Percentiles rank a stretch among this genome's conserved stretches.
phyloP scores from a whole-genome alignment of 208 protist genomes.

The Phytomonas serpens region DNA sequence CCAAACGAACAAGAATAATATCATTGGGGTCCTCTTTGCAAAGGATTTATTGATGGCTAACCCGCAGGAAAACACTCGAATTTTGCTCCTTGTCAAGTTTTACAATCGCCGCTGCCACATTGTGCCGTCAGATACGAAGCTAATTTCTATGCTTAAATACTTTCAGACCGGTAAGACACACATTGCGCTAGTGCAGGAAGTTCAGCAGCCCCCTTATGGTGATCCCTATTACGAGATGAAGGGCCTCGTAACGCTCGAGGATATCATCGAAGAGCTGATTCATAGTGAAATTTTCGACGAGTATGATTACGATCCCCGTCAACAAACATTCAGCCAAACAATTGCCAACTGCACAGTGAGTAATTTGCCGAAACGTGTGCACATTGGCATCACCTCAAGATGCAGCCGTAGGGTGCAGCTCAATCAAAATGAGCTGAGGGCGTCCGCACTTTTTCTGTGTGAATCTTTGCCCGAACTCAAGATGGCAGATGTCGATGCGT shows the following conservation, averaged over 20 bases:
- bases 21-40: slow-evolving; percentile 87
- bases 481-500: slow-evolving; percentile 31
- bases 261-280: slow-evolving; percentile 96
- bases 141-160: slow-evolving; percentile 93
- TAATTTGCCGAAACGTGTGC: slow-evolving; percentile 8
- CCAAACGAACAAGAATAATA: slow-evolving; percentile 85
- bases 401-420: slow-evolving; percentile 65
- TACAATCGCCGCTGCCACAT: slow-evolving; percentile 88
- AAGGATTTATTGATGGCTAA: slow-evolving; percentile 95
- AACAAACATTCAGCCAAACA: slow-evolving; percentile 10
- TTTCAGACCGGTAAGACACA: slow-evolving; percentile 93
- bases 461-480: slow-evolving; percentile 72
- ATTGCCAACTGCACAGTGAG: slow-evolving; percentile 4
- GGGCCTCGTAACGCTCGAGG: slow-evolving; percentile 95
- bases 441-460: slow-evolving; percentile 72
- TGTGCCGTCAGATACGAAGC: slow-evolving; percentile 82
- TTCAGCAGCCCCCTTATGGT: slow-evolving; percentile 76
- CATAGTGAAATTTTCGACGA: slow-evolving; percentile 97
- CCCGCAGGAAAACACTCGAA: slow-evolving; percentile 89
- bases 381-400: slow-evolving; percentile 71
- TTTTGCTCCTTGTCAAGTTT: slow-evolving; percentile 90
- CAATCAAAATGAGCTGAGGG: slow-evolving; percentile 78
- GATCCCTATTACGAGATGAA: slow-evolving; percentile 94
- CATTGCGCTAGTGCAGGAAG: slow-evolving; percentile 91
- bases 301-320: slow-evolving; percentile 79